Base-by-base conservation (phyloP, 805 yeast genomes). In the Cyberlindnera lachancei region DNA sequence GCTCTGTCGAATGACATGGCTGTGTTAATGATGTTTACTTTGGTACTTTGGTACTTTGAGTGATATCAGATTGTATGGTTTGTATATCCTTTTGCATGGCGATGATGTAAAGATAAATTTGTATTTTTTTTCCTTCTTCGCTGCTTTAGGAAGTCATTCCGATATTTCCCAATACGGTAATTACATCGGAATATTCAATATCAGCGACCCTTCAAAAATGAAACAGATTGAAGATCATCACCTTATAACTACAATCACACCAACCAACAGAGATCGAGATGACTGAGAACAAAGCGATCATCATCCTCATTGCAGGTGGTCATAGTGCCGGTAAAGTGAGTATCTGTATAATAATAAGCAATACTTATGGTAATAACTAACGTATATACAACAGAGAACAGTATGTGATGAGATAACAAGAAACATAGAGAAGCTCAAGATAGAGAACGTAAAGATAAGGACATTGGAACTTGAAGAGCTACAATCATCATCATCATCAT, bases 271-370 rank as follows among this genome's bases (percentile, higher is more conserved):
- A n/a, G n/a, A 19, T 19, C 21, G 10, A 10, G 10, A 19, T 19
- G 20, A 25, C 18, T 5, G 20, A 16, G 8, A 18, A 18, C 13
- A 22, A 32, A 17, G 18, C 33, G 9, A 32, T 58, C 21, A 39
- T 75, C 6, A 65, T 74, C 4, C 59, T 75, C 11, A 58, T 76
- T 8, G 82, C 72, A 5, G 83, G 83, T 7, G 83, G 82, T 6
- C 78, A 70, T 41, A 73, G 75, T 16, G 58, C 79, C 3, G 83
- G 83, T 0, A 75, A 68, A 23, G 25, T 37, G 31, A 19, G 34
- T 20, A 26, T 23, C 36, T 37, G 26, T 35, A 20, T 22, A 23
- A 34, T 31, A 25, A n/a, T n/a, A n/a, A n/a, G n/a, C n/a, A n/a
- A n/a, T n/a, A n/a, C n/a, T n/a, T n/a, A n/a, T n/a, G n/a, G n/a